A percentile compares a stretch with the other conserved stretches of the same genome.
Conservation (phyloP, 768 basidiomycete genomes). For the Kwoniella europaea region DNA sequence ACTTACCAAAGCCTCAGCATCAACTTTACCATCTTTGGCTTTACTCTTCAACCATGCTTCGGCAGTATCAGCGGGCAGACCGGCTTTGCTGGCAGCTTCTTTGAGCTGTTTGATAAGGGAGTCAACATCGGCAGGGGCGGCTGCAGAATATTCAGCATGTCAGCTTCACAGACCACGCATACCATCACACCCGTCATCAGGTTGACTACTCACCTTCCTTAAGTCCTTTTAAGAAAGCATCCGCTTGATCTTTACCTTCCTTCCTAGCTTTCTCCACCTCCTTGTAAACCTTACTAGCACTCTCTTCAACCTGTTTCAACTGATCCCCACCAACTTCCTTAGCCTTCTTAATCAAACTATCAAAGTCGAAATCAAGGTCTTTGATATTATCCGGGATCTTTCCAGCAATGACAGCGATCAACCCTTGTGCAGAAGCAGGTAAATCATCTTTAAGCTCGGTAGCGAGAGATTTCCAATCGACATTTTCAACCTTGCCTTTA, state of each 20-base stretch:
- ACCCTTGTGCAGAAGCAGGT: conserved; percentile 46
- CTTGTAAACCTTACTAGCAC: conserved; percentile 51
- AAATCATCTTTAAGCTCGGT: conserved; percentile 51
- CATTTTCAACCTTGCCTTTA: conserved; percentile 49
- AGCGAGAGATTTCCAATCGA: conserved; percentile 54
- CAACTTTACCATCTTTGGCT: conserved; percentile 51
- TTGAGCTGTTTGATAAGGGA: conserved; percentile 53
- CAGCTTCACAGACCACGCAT: neutral
- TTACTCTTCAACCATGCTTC: conserved; percentile 52
- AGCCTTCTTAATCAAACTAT: conserved; percentile 46
- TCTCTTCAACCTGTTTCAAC: conserved; percentile 51
- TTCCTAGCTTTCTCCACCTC: conserved; percentile 52
- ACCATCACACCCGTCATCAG: no score
- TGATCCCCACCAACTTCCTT: conserved; percentile 53
- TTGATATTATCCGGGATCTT: conserved; percentile 40
- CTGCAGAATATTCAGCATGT: conserved; percentile 15
- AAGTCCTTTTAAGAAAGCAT: conserved; percentile 51
- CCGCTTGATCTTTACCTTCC: conserved; percentile 52
- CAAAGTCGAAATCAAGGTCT: conserved; percentile 32
- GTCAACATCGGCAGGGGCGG: conserved; percentile 55
- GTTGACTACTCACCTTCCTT: conserved; percentile 47
- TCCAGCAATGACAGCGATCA: conserved; percentile 51
- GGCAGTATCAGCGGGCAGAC: conserved; percentile 52
- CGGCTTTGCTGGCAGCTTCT: conserved; percentile 55
- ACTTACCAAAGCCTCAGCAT: conserved; percentile 47